Base-by-base conservation (phyloP, 1,139 yeast species). In the Yamadazyma friedrichii region DNA sequence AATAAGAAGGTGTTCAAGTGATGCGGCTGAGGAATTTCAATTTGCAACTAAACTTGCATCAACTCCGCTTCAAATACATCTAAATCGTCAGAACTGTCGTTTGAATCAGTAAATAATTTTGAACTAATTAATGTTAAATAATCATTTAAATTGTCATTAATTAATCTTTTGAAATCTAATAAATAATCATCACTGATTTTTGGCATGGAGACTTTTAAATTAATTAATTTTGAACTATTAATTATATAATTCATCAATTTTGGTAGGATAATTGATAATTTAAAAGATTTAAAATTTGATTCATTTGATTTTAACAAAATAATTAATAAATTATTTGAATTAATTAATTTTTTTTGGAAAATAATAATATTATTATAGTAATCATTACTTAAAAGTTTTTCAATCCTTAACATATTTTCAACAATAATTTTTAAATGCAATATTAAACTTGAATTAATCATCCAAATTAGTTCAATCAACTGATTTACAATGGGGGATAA, bases 361-460 rank as follows among this genome's bases (percentile, higher is more conserved):
- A 40, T 13, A 2, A 40, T 24, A 9, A 40, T 15, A 26, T 40
- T 40, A 30, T 26, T 33, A 22, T 15, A 40, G 15, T 40, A 40
- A 16, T 36, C 35, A 33, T 36, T 36, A 6, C 33, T 25, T 6
- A 40, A 36, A 1, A 16, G 22, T 15, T 20, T 16, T 15, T 40
- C 38, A 9, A 33, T 16, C 2, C n/a, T n/a, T 3, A 15, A 15
- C 9, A 36, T 15, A 12, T 36, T 33, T 13, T 40, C 35, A n/a
- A 36, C 13, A 9, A 32, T 33, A 2, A 17, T 17, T 15, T 40
- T 40, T 10, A 31, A 20, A 9, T 33, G 31, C 4, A 36, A 10
- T 4, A 40, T 36, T 13, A 40, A 26, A 22, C 33, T 26, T 10
- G 30, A 29, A 26, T 40, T 40, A 26, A 40, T 29, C 22, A 29